Percentiles rank a stretch among this genome's conserved stretches.
These are phyloP conservation scores for Flaveria bidentis DNA, from an alignment of 129 eudicot species.

Conservation along the genomic window DNA sequence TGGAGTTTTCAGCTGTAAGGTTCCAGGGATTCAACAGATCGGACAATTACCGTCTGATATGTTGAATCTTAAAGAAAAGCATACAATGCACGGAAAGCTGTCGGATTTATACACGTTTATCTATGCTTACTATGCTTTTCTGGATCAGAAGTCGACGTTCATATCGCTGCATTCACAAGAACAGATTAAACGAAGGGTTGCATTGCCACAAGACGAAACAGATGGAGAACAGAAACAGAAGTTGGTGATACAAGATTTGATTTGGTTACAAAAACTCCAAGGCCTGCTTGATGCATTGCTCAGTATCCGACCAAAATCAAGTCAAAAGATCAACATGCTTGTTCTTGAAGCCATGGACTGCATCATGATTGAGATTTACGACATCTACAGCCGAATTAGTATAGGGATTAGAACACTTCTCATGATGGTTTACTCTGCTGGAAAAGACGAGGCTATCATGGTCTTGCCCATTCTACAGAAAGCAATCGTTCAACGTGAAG, in stretches of 20 bases:
- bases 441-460: constrained; percentile 47
- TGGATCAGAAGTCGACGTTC: constrained; percentile 56
- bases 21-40: constrained; percentile 50
- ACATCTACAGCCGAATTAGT: constrained; percentile 59
- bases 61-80: constrained; percentile 49
- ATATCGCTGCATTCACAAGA: constrained; percentile 42
- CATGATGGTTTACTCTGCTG: constrained; percentile 37
- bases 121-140: constrained; percentile 56
- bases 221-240: constrained; percentile 13
- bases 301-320: constrained; percentile 39
- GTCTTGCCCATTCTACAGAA: constrained; percentile 51
- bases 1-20: constrained; percentile 48
- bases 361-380: constrained; percentile 59
- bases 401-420: constrained; percentile 49
- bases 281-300: constrained; percentile 58
- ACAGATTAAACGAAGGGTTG: constrained; percentile 6
- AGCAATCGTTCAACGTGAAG: constrained; percentile 54
- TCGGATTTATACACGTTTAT: constrained; percentile 43
- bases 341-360: constrained; percentile 80
- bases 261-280: constrained; percentile 56
- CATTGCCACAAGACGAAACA: constrained; percentile 5
- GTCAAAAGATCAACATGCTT: constrained; percentile 32
- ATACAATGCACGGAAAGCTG: constrained; percentile 14
- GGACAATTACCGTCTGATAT: constrained; percentile 69
- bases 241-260: constrained; percentile 35